Evolutionary conservation across 2,329 filamentous ascomycete species (phyloP).

Genomic region (Colletotrichum tofieldiae): DNA sequence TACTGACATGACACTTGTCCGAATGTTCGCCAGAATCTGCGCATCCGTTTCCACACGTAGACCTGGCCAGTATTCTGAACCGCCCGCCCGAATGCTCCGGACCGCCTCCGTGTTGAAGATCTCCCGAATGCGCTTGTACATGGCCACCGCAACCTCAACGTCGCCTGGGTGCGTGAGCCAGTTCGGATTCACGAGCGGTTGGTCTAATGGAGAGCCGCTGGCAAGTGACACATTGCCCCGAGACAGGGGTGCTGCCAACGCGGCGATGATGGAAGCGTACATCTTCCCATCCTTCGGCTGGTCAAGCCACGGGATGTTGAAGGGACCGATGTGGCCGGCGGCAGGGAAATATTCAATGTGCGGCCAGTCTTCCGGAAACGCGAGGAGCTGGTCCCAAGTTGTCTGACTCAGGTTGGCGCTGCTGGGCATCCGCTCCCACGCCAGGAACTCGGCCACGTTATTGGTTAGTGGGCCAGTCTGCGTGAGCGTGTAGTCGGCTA

Average conservation of each 20-base stretch:
- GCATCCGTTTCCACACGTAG: conserved; percentile 55
- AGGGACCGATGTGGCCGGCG: conserved; percentile 35
- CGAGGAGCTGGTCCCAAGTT: conserved; percentile 10
- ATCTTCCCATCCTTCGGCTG: conserved; percentile 36
- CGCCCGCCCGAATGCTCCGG: neutral
- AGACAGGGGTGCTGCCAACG: conserved; percentile 58
- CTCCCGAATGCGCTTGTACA: conserved; percentile 52
- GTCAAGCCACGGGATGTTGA: conserved; percentile 18
- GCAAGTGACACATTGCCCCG: conserved; percentile 52
- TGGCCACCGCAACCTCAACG: conserved; percentile 59
- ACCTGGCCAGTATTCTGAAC: neutral
- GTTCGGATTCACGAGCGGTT: conserved; percentile 62
- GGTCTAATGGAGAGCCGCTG: conserved; percentile 1
- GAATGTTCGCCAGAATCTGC: conserved; percentile 52
- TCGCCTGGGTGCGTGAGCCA: conserved; percentile 62
- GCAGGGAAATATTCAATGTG: conserved; percentile 51
- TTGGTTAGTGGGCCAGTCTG: conserved; percentile 25
- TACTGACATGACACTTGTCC: conserved; percentile 26
- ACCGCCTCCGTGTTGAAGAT: conserved; percentile 51
- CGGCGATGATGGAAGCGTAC: conserved; percentile 40
- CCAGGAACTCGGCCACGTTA: conserved; percentile 43
- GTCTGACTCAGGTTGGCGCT: conserved; percentile 40
- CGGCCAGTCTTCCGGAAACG: conserved; percentile 54
- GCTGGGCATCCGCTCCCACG: conserved; percentile 51
- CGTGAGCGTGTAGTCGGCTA: neutral